Evolutionary conservation across 441 rosid species (phyloP), one percentile per base, ranked within the genome.

Genomic region (Viola pubescens): DNA sequence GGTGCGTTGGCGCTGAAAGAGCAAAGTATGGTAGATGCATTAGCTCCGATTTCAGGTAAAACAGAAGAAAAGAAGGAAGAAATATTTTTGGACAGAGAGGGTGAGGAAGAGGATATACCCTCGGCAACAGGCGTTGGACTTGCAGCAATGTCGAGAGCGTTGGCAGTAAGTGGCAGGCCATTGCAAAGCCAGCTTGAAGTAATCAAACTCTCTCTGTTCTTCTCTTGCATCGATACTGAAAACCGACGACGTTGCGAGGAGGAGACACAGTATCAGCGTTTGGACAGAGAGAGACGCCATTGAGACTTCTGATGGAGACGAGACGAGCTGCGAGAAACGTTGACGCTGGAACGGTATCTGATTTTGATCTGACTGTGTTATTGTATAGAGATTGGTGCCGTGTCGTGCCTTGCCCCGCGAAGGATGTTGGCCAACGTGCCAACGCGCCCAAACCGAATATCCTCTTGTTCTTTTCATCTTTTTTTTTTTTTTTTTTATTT

Each of bases 111-210:
- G 45, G 49, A 6, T 0, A 12, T 14, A 86, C 98, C 91, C 75
- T 70, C 87, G 75, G 76, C 97, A 92, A 50, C 97, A 89, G 66
- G 81, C 98, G 64, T 88, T 91, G 61, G 78, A 59, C 71, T 91
- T 66, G 81, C 98, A 91, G 71, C 98, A 92, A 72, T 78, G 80
- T 75, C 81, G 79, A 63, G 97, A 82, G 16, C 73, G 70, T 43
- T 62, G 85, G 69, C 97, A 89, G 58, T 49, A 65, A 19, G 98
- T 87, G 69, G 87, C 95, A 0, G 98, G 94, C 98, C 98, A 91
- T 52, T 83, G 94, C 12, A 91, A 74, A 59, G 94, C 58, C 64
- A 91, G 79, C 55, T 73, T 83, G 77, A 88, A 91, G 81, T 91
- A 91, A 73, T 91, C 98, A 66, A 91, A 91, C 77, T 88, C 98